Conservation (phyloP, 164 flowering plant species). For the Akebia trifoliata region DNA sequence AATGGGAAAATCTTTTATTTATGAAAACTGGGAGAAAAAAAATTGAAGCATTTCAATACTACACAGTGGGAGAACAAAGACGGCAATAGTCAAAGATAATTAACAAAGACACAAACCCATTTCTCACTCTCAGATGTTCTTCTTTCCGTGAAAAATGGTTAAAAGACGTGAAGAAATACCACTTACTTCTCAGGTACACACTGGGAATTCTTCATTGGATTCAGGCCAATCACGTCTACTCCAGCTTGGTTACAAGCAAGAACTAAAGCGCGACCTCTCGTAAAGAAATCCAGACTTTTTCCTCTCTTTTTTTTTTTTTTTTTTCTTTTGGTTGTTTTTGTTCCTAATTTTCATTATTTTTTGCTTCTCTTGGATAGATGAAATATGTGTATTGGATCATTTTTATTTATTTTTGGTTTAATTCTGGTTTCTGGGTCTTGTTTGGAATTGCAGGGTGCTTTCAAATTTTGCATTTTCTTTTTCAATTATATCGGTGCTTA, state of each 20-base stretch:
- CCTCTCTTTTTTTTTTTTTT: background rate
- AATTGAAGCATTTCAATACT: no score
- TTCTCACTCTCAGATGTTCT: background rate
- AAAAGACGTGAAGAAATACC: conserved; percentile 14
- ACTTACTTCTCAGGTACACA: conserved; percentile 24
- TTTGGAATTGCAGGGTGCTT: conserved; percentile 38
- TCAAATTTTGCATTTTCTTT: conserved; percentile 72
- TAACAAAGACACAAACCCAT: no score
- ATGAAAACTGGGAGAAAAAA: no score
- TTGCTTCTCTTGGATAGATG: no score
- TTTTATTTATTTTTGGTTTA: conserved; percentile 42
- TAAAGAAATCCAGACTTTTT: conserved; percentile 24
- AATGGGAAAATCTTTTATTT: no score
- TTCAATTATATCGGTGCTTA: conserved; percentile 74
- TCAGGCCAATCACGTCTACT: conserved; percentile 64
- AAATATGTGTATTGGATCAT: background rate
- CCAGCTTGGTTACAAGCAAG: conserved; percentile 91
- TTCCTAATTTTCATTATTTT: no score
- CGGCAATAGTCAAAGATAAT: no score
- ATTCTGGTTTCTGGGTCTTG: conserved; percentile 8
- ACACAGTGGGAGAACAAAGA: no score
- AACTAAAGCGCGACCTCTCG: conserved; percentile 92
- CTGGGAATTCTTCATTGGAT: conserved; percentile 31
- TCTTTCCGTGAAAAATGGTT: conserved; percentile 21
- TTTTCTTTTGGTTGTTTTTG: no score